These are phyloP conservation scores for Dendrocalamus sinicus DNA, from an alignment of 176 grass and related monocot genomes.

Conservation along the genomic window DNA sequence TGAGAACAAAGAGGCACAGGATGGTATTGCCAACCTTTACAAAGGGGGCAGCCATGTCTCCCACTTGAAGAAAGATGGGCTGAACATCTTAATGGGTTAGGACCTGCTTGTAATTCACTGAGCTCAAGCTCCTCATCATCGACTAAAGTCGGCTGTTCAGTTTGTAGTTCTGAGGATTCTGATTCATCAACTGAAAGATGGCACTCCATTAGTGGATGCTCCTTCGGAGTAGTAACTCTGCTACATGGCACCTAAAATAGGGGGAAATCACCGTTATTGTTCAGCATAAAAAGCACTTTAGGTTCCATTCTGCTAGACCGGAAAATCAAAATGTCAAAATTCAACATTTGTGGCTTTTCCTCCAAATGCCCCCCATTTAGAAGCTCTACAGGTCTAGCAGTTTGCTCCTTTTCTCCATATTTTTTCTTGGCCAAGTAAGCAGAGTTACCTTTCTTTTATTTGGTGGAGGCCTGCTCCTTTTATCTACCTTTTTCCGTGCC, in stretches of 20 bases:
- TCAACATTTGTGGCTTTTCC: background rate
- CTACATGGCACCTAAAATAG: slow-evolving; percentile 61
- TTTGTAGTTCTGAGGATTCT: slow-evolving; percentile 57
- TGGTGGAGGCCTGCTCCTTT: slow-evolving; percentile 47
- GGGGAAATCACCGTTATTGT: background rate
- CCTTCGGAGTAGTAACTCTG: slow-evolving; percentile 54
- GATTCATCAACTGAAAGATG: slow-evolving; percentile 74
- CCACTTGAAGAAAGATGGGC: slow-evolving; percentile 91
- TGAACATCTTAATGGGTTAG: slow-evolving; percentile 92
- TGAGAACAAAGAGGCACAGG: background rate
- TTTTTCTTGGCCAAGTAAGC: slow-evolving; percentile 1
- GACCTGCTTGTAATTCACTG: slow-evolving; percentile 84
- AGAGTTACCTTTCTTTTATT: slow-evolving; percentile 74
- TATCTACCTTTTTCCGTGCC: slow-evolving; percentile 57
- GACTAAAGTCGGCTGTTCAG: slow-evolving; percentile 53
- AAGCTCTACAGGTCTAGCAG: slow-evolving; percentile 26
- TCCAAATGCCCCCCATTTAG: slow-evolving; percentile 10
- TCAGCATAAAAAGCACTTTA: background rate
- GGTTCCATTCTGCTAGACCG: background rate
- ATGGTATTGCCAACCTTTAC: slow-evolving; percentile 72
- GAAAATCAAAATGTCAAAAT: background rate
- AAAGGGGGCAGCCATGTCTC: slow-evolving; percentile 83
- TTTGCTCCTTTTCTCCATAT: background rate
- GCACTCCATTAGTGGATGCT: slow-evolving; percentile 58
- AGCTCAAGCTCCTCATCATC: slow-evolving; percentile 98